These are phyloP conservation scores for Arthrinium phaeospermum DNA, from an alignment of 2,329 filamentous ascomycete species.

Conservation along the genomic window DNA sequence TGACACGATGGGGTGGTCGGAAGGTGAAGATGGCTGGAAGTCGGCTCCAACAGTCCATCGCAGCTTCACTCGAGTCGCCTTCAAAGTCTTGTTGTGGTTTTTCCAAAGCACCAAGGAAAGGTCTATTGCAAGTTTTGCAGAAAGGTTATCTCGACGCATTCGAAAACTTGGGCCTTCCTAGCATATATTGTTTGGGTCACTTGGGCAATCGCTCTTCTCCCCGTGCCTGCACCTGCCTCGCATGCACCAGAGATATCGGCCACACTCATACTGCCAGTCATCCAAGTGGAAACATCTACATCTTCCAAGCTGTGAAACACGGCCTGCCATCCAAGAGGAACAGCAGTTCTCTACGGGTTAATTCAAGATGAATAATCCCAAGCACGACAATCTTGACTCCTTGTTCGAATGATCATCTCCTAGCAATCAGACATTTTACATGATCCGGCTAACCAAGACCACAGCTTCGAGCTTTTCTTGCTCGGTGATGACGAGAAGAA, in stretches of 20 bases:
- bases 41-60: background rate
- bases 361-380: constrained; percentile 3
- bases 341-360: background rate
- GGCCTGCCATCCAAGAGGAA: background rate
- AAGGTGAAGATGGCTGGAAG: background rate
- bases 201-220: background rate
- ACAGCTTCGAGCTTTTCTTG: constrained; percentile 91
- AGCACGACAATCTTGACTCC: constrained; percentile 21
- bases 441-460: constrained; percentile 29
- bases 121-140: background rate
- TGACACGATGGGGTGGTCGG: background rate
- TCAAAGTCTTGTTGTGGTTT: background rate
- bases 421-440: background rate
- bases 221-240: background rate
- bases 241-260: background rate
- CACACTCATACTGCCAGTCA: background rate
- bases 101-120: background rate
- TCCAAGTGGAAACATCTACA: background rate
- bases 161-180: background rate
- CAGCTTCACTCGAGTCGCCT: background rate
- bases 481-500: constrained; percentile 86
- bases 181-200: background rate
- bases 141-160: background rate
- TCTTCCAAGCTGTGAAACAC: background rate
- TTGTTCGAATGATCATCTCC: constrained; percentile 23